A percentile compares a stretch with the other conserved stretches of the same genome.
Conservation (phyloP, 2,329 filamentous ascomycete species). For the Claviceps sp. region DNA sequence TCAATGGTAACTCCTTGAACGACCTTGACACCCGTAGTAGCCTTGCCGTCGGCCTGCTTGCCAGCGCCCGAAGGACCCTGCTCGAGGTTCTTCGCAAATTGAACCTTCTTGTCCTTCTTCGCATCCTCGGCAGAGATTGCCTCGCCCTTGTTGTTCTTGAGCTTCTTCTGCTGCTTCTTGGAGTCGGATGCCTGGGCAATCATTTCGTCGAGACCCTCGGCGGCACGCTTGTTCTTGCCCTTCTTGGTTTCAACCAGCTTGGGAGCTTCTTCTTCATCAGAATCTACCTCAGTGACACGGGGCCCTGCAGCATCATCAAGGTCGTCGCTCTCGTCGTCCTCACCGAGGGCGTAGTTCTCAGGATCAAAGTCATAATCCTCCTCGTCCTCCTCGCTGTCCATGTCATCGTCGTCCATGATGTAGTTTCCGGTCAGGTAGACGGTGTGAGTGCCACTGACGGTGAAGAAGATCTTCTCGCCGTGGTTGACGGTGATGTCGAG, state of each 20-base stretch:
- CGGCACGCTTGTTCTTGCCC: conserved; percentile 90
- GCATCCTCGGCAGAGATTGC: conserved; percentile 51
- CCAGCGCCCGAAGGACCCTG: conserved; percentile 76
- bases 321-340: conserved; percentile 62
- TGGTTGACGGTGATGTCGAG: conserved; percentile 86
- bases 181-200: conserved; percentile 64
- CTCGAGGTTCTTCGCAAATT: conserved; percentile 98
- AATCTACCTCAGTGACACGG: conserved; percentile 71
- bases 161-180: conserved; percentile 96
- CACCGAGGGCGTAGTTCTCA: conserved; percentile 58
- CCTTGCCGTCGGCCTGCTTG: conserved; percentile 25
- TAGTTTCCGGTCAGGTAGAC: conserved; percentile 96
- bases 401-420: conserved; percentile 57
- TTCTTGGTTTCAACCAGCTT: conserved; percentile 47
- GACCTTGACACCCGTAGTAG: conserved; percentile 56
- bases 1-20: conserved; percentile 86
- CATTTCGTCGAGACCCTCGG: conserved; percentile 68
- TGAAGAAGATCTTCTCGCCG: conserved; percentile 83
- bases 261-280: conserved; percentile 62
- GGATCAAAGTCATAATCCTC: conserved; percentile 72
- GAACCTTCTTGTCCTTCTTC: conserved; percentile 77
- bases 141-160: conserved; percentile 96
- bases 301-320: conserved; percentile 68
- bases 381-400: conserved; percentile 43
- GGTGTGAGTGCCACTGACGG: conserved; percentile 77